Evolutionary conservation across 2,329 filamentous ascomycete genomes (phyloP).

Genomic region (Monosporascus ibericus): DNA sequence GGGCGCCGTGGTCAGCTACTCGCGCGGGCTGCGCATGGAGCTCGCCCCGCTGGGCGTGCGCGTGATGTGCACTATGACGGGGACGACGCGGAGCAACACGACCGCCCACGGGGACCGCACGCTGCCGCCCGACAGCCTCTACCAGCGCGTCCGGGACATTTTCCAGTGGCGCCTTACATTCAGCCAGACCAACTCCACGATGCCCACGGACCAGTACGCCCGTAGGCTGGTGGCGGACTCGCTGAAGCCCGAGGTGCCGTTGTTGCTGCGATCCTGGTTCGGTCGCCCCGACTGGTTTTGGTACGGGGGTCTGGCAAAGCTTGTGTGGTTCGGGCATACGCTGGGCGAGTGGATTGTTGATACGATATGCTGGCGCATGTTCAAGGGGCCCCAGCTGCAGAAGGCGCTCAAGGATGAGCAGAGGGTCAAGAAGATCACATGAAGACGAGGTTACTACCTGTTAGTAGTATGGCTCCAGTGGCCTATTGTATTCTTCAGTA

Average conservation of each 20-base stretch:
- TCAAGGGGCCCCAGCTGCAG: not conserved
- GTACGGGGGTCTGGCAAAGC: constrained; percentile 22
- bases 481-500: too few species aligned
- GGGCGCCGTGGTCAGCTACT: constrained; percentile 43
- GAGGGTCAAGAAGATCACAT: not conserved
- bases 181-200: constrained; percentile 37
- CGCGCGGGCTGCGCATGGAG: constrained; percentile 43
- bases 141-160: constrained; percentile 35
- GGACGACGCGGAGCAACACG: constrained; percentile 42
- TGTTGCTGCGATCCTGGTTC: constrained; percentile 22
- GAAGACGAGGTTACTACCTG: not conserved
- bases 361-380: not conserved
- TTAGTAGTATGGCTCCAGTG: too few species aligned
- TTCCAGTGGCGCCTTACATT: constrained; percentile 37
- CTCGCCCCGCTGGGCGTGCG: constrained; percentile 44
- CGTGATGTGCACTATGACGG: constrained; percentile 47
- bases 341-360: constrained; percentile 29
- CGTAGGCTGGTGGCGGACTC: constrained; percentile 32
- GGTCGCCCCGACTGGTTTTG: constrained; percentile 32
- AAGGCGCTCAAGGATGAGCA: not conserved
- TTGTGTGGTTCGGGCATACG: constrained; percentile 15
- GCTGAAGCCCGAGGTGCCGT: constrained; percentile 24
- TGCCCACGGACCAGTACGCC: constrained; percentile 35
- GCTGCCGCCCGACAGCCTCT: constrained; percentile 37
- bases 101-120: constrained; percentile 29